Evolutionary conservation across 2,329 filamentous ascomycete species (phyloP), one percentile per base, ranked within the genome.

Genomic region (Trichophyton simii): DNA sequence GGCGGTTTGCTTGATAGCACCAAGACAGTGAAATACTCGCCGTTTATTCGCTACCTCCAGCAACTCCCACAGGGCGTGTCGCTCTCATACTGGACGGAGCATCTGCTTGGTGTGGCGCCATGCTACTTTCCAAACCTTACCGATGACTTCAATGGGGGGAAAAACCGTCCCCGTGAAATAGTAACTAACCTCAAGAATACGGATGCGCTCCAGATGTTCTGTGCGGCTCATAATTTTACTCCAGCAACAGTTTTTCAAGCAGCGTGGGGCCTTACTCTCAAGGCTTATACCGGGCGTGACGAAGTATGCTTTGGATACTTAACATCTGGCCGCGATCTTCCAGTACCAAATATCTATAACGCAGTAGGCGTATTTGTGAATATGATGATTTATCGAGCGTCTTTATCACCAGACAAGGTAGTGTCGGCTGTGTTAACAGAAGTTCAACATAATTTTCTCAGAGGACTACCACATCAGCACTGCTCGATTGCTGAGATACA

Each of bases 391-490:
- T 68, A 72, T 5, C 67, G 75, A 13, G 58, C 75, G 8, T 66
- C 64, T 36, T 63, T 75, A 2, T 62, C 73, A 58, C 66, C 69
- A 7, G 38, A 66, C 60, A 68, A 73, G 46, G 72, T 71, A 38
- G 70, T 72, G 1, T 67, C 71, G 0, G 76, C 80, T 41, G 85
- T 79, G 63, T 72, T 86, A 3, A 76, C 79, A 57, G 70, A 73
- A 3, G 76, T 86, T 3, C 82, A 85, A 52, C 72, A 79, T 28
- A 76, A 79, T 61, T 79, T 78, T 0, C 73, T 81, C 0, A 71
- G 75, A 4, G 77, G 80, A 57, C 83, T 85, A 2, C 79, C 82
- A 0, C 80, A 84, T 66, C 82, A 87, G 71, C 82, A 87, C 68
- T 76, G 81, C 9, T 75, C 75, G 4, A 57, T 77, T 15, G 74